These are phyloP conservation scores for Apiospora pterosperma DNA, from an alignment of 2,329 filamentous ascomycete genomes.

Conservation along the genomic window DNA sequence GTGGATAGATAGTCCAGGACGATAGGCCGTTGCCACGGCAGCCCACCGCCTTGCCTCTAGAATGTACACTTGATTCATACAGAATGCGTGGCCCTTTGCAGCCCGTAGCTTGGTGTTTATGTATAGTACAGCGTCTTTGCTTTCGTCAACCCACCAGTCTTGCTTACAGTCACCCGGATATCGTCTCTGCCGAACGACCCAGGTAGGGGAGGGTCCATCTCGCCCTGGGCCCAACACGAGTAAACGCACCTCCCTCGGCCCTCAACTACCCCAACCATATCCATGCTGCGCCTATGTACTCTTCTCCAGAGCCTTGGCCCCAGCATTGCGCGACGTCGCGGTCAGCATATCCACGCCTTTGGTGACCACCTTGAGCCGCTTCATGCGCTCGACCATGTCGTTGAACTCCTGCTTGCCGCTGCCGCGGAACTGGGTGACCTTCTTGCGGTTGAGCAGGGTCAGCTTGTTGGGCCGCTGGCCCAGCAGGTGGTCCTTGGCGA, in stretches of 20 bases:
- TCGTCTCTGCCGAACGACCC: background rate
- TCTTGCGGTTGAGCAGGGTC: constrained; percentile 74
- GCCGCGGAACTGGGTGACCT: constrained; percentile 74
- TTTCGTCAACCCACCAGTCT: background rate
- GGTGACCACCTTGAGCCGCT: constrained; percentile 27
- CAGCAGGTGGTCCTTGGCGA: constrained; percentile 61
- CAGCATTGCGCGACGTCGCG: background rate
- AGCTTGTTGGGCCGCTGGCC: constrained; percentile 62
- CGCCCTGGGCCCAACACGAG: background rate
- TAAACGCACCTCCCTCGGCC: background rate
- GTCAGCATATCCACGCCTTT: constrained; percentile 1
- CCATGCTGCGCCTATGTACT: background rate
- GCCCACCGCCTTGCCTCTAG: background rate
- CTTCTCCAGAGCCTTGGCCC: background rate
- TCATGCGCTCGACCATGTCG: constrained; percentile 50
- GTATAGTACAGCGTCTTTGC: constrained; percentile 7
- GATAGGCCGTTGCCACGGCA: background rate
- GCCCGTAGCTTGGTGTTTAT: background rate
- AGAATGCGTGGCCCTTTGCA: background rate
- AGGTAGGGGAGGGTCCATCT: background rate
- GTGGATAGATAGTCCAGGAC: background rate
- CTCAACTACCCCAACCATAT: background rate
- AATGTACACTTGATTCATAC: constrained; percentile 10
- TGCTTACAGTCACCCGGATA: constrained; percentile 2
- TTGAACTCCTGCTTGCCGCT: constrained; percentile 67